Conservation (phyloP, 352 stramenopile species). For the Globisporangium middletonii region DNA sequence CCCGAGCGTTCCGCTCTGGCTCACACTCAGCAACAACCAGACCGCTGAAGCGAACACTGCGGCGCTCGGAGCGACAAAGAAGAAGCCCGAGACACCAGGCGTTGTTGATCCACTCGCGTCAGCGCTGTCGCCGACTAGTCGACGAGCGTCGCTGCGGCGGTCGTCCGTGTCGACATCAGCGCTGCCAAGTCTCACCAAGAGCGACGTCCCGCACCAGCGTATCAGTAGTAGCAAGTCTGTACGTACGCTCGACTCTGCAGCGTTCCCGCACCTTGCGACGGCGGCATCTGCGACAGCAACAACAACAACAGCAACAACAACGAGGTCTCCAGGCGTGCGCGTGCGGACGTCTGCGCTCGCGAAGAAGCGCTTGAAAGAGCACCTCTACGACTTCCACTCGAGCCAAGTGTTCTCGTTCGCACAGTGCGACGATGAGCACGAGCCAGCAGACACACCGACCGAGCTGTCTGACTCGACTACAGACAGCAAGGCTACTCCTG, state of each 20-base stretch:
- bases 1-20: slow-evolving; percentile 15
- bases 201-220: background rate
- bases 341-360: slow-evolving; percentile 5
- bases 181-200: slow-evolving; percentile 1
- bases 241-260: background rate
- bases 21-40: slow-evolving; percentile 10
- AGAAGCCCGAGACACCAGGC: background rate
- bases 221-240: too few relatives aligned
- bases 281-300: background rate
- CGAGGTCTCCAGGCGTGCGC: background rate
- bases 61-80: background rate
- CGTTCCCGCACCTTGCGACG: background rate
- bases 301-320: background rate
- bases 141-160: background rate
- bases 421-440: slow-evolving; percentile 7
- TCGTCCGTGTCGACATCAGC: slow-evolving; percentile 5
- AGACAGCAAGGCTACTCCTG: background rate
- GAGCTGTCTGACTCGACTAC: background rate
- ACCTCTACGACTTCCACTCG: slow-evolving; percentile 62
- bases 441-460: background rate
- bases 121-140: background rate
- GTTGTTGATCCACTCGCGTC: background rate
- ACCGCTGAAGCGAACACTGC: background rate
- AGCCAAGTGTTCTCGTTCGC: slow-evolving; percentile 50
- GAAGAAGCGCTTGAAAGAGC: slow-evolving; percentile 34